These are phyloP conservation scores for Prunus dulcis DNA, from an alignment of 306 rosid species.

Conservation along the genomic window DNA sequence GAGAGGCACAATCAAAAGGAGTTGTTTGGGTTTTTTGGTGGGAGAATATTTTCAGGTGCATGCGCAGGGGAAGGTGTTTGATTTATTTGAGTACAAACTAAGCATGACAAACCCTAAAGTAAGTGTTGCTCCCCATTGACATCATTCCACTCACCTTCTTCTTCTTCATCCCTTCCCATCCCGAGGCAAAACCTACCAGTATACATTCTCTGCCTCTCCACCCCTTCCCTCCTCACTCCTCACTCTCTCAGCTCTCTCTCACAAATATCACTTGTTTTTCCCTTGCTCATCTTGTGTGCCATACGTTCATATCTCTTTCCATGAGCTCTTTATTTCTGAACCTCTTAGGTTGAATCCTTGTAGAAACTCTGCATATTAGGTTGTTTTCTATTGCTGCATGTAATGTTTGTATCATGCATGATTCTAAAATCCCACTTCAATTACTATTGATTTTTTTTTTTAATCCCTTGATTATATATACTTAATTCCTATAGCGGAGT, in stretches of 20 bases:
- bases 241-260: background rate
- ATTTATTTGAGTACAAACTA: conserved; percentile 85
- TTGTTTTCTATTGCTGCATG: conserved; percentile 1
- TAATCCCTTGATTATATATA: background rate
- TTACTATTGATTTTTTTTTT: background rate
- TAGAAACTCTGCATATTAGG: background rate
- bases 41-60: conserved; percentile 93
- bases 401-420: background rate
- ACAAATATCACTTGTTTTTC: background rate
- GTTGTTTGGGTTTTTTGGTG: conserved; percentile 41
- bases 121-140: conserved; percentile 74
- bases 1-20: conserved; percentile 49
- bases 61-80: conserved; percentile 48
- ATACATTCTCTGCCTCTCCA: conserved; percentile 52
- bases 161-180: conserved; percentile 51
- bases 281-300: background rate
- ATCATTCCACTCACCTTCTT: conserved; percentile 99
- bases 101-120: conserved; percentile 98
- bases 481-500: background rate
- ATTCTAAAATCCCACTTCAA: background rate
- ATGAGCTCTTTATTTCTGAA: background rate
- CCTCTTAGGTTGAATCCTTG: background rate
- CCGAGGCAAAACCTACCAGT: conserved; percentile 74
- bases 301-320: background rate
- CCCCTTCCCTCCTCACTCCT: conserved; percentile 18